phyloP scores from a whole-genome alignment of 192 early-diverging fungal genomes.

The Umbelopsis isabellina region DNA sequence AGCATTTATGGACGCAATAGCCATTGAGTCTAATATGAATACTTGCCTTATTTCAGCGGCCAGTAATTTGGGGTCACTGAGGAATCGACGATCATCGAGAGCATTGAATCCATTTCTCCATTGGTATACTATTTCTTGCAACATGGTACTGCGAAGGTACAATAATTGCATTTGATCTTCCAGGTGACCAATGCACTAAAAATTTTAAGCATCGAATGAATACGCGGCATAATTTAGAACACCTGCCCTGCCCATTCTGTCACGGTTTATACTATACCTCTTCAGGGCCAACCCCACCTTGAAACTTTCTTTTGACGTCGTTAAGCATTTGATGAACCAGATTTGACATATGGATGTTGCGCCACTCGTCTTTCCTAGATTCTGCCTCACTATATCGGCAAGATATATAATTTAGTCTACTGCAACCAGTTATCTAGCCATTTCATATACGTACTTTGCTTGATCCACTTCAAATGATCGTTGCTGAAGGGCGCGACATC shows the following conservation, averaged over 20 bases:
- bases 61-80: constrained; percentile 19
- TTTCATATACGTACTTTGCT: background rate
- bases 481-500: constrained; percentile 23
- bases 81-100: background rate
- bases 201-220: constrained; percentile 2
- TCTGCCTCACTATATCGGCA: background rate
- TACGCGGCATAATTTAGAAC: background rate
- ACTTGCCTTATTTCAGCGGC: constrained; percentile 33
- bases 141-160: constrained; percentile 37
- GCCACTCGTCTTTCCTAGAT: constrained; percentile 26
- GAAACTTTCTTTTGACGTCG: constrained; percentile 30
- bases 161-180: constrained; percentile 52
- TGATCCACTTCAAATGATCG: constrained; percentile 25
- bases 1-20: background rate
- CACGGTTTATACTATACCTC: constrained; percentile 34
- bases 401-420: background rate
- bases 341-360: constrained; percentile 28
- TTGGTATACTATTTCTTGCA: constrained; percentile 27
- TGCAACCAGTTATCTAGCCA: background rate
- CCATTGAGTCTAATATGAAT: no score
- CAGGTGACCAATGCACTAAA: constrained; percentile 47
- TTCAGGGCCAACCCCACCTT: constrained; percentile 42
- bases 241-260: background rate
- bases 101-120: constrained; percentile 5
- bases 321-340: constrained; percentile 31